Conservation (phyloP, 2,329 filamentous ascomycete species). For the Pseudogymnoascus sp. region DNA sequence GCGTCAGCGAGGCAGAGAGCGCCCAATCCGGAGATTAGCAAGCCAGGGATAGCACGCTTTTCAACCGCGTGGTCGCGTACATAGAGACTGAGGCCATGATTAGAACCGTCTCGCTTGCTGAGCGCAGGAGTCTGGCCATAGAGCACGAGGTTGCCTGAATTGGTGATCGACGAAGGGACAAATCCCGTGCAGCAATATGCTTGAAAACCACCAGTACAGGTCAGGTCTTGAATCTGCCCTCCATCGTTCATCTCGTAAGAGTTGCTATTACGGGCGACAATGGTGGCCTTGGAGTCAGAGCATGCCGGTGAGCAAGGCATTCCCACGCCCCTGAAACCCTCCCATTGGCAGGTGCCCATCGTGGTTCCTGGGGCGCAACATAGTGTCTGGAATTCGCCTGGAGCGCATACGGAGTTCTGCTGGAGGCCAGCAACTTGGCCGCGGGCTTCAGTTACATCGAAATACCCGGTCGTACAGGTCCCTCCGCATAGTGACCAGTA, state of each 20-base stretch:
- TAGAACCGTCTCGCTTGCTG: no score
- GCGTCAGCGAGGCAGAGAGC: no score
- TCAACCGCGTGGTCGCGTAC: neutral
- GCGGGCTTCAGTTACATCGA: conserved; percentile 13
- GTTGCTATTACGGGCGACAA: conserved; percentile 13
- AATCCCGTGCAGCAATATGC: conserved; percentile 9
- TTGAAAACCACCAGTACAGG: conserved; percentile 11
- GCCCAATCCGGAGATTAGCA: neutral
- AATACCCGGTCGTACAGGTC: conserved; percentile 9
- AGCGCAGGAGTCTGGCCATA: conserved; percentile 9
- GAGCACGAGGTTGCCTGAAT: conserved; percentile 14
- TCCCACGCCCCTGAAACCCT: conserved; percentile 13
- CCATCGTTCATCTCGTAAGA: neutral
- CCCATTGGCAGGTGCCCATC: conserved; percentile 11
- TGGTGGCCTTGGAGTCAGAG: neutral
- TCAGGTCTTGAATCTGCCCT: neutral
- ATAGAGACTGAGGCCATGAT: neutral
- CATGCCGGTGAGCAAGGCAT: conserved; percentile 12
- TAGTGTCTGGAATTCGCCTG: conserved; percentile 8
- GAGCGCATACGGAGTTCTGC: conserved; percentile 12
- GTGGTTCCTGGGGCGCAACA: conserved; percentile 13
- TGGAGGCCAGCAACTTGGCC: conserved; percentile 11
- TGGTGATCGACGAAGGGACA: conserved; percentile 11
- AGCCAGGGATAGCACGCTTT: neutral
- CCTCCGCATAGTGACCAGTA: conserved; percentile 16